These are phyloP conservation scores for Eleusine coracana DNA, from an alignment of 176 grass and related monocot genomes.

Conservation along the genomic window DNA sequence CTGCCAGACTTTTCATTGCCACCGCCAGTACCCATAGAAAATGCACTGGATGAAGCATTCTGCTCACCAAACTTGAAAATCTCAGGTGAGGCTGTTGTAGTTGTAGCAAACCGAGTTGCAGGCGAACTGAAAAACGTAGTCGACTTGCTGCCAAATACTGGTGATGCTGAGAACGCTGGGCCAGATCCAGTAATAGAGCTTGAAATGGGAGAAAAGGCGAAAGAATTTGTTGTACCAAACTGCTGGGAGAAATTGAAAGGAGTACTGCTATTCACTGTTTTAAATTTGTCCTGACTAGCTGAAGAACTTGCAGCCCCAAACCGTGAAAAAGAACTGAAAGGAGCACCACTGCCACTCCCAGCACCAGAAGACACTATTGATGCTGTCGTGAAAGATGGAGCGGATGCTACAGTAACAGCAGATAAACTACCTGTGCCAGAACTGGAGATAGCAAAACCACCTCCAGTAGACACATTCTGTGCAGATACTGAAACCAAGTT, in stretches of 20 bases:
- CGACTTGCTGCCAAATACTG: constrained; percentile 30
- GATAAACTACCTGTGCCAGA: constrained; percentile 18
- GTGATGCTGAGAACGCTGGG: constrained; percentile 11
- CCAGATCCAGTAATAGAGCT: constrained; percentile 7
- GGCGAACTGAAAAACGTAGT: constrained; percentile 13
- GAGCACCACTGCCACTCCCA: not conserved
- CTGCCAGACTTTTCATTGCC: constrained; percentile 41
- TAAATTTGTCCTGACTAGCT: constrained; percentile 5
- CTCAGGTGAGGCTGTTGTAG: constrained; percentile 17
- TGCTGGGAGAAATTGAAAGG: constrained; percentile 32
- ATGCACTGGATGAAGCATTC: constrained; percentile 43
- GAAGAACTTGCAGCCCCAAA: constrained; percentile 29
- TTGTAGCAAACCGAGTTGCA: constrained; percentile 33
- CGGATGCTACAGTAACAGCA: not conserved
- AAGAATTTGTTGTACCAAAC: not conserved
- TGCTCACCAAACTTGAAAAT: constrained; percentile 48
- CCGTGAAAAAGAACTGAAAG: constrained; percentile 17
- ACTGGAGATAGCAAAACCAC: constrained; percentile 30
- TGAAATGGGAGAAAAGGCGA: not conserved
- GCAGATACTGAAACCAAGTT: not conserved
- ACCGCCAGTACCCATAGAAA: constrained; percentile 35
- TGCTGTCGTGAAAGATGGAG: constrained; percentile 23
- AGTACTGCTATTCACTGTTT: constrained; percentile 2
- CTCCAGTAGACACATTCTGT: constrained; percentile 31
- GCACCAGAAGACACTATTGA: constrained; percentile 18